Evolutionary conservation across 306 rosid species (phyloP).

Genomic region (Ziziphus jujuba): DNA sequence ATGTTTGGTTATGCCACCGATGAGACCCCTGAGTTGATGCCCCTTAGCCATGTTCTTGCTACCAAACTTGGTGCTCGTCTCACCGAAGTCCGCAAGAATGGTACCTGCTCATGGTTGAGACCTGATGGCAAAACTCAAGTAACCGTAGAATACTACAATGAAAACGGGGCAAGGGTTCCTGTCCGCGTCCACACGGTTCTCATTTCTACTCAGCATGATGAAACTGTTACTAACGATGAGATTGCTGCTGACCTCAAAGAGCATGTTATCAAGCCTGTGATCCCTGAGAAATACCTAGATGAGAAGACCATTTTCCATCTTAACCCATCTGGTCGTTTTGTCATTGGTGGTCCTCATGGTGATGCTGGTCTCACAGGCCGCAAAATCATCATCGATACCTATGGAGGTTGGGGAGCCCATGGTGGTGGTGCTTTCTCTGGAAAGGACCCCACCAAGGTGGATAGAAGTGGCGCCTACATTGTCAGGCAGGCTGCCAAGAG

Average conservation of each 20-base stretch:
- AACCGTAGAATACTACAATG: slow-evolving; percentile 59
- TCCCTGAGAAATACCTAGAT: slow-evolving; percentile 64
- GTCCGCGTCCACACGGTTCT: slow-evolving; percentile 63
- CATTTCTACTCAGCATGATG: slow-evolving; percentile 68
- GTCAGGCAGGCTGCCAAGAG: slow-evolving; percentile 76
- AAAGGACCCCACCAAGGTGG: slow-evolving; percentile 66
- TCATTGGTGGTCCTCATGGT: slow-evolving; percentile 70
- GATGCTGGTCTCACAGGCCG: slow-evolving; percentile 69
- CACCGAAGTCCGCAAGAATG: slow-evolving; percentile 56
- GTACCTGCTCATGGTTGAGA: slow-evolving; percentile 62
- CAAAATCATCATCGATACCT: slow-evolving; percentile 60
- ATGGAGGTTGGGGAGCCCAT: slow-evolving; percentile 77
- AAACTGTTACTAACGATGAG: slow-evolving; percentile 61
- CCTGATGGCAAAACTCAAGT: slow-evolving; percentile 72
- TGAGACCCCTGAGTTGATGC: slow-evolving; percentile 67
- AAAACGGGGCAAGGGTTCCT: slow-evolving; percentile 60
- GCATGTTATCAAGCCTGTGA: slow-evolving; percentile 59
- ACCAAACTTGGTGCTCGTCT: slow-evolving; percentile 66
- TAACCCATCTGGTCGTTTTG: slow-evolving; percentile 66
- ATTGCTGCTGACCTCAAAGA: slow-evolving; percentile 63
- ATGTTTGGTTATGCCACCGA: slow-evolving; percentile 72
- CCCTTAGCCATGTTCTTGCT: slow-evolving; percentile 67
- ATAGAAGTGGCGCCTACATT: slow-evolving; percentile 65
- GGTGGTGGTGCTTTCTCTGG: slow-evolving; percentile 78
- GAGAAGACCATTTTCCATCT: slow-evolving; percentile 68